Evolutionary conservation across 768 basidiomycete genomes (phyloP), one percentile per base, ranked within the genome.

Genomic region (Mycena venus): DNA sequence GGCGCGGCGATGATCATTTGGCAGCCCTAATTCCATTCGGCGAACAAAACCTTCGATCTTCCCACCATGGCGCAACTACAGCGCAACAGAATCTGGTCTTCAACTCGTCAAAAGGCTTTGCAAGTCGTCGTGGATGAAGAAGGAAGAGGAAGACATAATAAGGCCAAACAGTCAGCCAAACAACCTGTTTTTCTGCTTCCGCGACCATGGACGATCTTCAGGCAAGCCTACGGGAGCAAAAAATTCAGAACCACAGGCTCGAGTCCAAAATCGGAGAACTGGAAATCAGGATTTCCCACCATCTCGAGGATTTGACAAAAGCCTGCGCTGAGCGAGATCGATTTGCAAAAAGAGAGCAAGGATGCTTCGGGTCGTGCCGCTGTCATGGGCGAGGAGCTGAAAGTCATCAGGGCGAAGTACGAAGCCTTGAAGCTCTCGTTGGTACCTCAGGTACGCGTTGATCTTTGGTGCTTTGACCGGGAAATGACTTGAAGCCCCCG

Each of bases 221-320:
- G 42, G 29, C 67, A 14, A 68, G 29, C 29, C 42, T 59, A 27
- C 67, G 67, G 5, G 67, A 68, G 56, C 40, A 59, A 40, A 34
- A 56, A 5, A 68, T 68, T 12, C 67, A 59, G 56, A 68, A 68
- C 40, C 67, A 68, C 36, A 55, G 67, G 12, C 55, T 68, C 21
- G 40, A 58, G 19, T 58, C 67, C 17, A 17, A 68, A 68, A 38
- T 68, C 38, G 67, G 67, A 3, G 67, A 68, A 40, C 40, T 68
- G 29, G 42, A 59, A n/a, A 58, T 58, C 56, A 44, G 55, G 15
- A 68, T 59, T 3, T 58, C 56, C 19, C 67, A 68, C 56, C n/a
- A 47, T n/a, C 10, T 34, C 42, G 67, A 68, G 56, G 67, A 68
- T 68, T 27, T 68, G 40, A 2, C 67, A 1, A 56, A 56, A 53